phyloP scores from a whole-genome alignment of 352 stramenopile genomes.

The Globisporangium irregulare region DNA sequence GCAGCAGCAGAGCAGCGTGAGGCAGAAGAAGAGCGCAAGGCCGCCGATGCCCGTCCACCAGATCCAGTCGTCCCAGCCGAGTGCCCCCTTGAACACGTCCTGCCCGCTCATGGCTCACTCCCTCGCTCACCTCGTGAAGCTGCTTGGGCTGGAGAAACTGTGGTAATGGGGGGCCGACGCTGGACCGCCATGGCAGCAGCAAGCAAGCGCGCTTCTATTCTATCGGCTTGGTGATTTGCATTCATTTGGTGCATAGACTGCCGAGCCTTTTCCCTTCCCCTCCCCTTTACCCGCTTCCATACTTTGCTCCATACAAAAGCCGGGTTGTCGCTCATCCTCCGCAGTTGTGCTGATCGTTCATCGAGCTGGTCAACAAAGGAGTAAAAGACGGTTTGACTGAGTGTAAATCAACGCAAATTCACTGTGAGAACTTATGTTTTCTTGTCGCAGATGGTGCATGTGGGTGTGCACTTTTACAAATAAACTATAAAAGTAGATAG shows the following conservation, averaged over 20 bases:
- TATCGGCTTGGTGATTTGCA: not conserved
- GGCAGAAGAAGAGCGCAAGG: conserved; percentile 59
- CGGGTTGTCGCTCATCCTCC: not conserved
- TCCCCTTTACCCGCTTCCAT: not conserved
- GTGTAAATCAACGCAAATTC: not conserved
- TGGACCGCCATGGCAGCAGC: not conserved
- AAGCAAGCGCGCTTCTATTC: not conserved
- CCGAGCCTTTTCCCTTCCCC: not conserved
- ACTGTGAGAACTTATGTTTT: conserved; percentile 2
- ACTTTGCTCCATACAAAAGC: conserved; percentile 12
- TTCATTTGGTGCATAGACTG: not conserved
- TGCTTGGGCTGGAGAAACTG: conserved; percentile 4
- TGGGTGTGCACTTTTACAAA: not conserved
- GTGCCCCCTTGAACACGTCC: conserved; percentile 67
- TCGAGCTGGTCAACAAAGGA: not conserved
- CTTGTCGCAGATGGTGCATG: not conserved
- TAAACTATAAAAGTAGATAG: not conserved
- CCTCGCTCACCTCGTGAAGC: not conserved
- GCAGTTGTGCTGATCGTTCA: not conserved
- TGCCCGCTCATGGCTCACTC: conserved; percentile 28
- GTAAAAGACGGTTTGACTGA: not conserved
- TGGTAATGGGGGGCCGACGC: not conserved
- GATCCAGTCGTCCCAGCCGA: conserved; percentile 77
- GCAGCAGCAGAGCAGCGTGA: conserved; percentile 71
- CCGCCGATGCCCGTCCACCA: conserved; percentile 70